These are phyloP conservation scores for Pseudogymnoascus verrucosus DNA, from an alignment of 2,329 filamentous ascomycete species.

Conservation along the genomic window DNA sequence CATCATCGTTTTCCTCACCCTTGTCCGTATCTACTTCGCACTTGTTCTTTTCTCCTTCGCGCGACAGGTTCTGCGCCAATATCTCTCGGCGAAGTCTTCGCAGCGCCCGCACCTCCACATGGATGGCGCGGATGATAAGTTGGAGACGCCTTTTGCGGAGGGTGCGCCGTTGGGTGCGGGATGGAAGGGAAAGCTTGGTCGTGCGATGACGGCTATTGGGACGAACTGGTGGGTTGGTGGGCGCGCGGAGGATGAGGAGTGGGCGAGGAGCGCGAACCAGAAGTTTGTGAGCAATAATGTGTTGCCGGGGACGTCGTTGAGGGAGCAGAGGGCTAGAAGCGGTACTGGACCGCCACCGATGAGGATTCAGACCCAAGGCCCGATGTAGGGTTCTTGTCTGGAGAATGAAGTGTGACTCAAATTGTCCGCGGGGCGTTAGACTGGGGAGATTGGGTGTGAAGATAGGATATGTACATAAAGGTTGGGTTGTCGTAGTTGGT, in stretches of 20 bases:
- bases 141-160: constrained; percentile 61
- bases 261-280: constrained; percentile 55
- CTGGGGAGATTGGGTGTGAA: not conserved
- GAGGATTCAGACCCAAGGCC: constrained; percentile 6
- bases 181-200: constrained; percentile 70
- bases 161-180: constrained; percentile 68
- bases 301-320: constrained; percentile 30
- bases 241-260: constrained; percentile 52
- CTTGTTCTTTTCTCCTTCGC: constrained; percentile 79
- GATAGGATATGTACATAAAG: not conserved
- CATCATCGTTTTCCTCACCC: constrained; percentile 65
- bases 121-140: constrained; percentile 38
- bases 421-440: not conserved
- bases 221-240: constrained; percentile 75
- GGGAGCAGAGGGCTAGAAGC: constrained; percentile 37
- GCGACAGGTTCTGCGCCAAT: constrained; percentile 64
- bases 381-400: not conserved
- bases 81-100: constrained; percentile 38
- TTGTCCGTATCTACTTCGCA: constrained; percentile 74
- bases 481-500: not conserved
- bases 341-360: constrained; percentile 30
- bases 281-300: constrained; percentile 46
- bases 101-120: constrained; percentile 25
- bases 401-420: not conserved
- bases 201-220: constrained; percentile 66